phyloP scores from a whole-genome alignment of 2,329 filamentous ascomycete species.

The Coniochaeta ligniaria region DNA sequence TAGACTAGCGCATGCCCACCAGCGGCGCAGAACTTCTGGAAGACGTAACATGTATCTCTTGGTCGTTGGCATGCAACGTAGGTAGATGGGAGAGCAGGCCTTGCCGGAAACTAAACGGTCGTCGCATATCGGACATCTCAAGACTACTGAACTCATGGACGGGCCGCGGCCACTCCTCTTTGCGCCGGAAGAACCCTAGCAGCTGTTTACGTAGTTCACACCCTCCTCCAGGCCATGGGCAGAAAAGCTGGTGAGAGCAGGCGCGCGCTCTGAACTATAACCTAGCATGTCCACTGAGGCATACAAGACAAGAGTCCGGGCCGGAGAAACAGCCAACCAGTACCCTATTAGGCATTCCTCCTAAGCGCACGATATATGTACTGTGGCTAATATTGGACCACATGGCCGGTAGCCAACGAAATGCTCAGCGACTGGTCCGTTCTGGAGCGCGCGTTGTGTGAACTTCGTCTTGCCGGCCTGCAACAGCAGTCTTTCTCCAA shows the following conservation, averaged over 20 bases:
- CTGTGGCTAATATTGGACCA: background rate
- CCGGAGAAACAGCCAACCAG: background rate
- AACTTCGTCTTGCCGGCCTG: background rate
- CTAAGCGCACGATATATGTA: background rate
- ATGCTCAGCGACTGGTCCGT: background rate
- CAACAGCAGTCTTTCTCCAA: background rate
- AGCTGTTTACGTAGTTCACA: background rate
- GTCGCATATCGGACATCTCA: background rate
- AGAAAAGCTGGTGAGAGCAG: background rate
- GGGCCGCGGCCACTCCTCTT: background rate
- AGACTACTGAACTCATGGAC: background rate
- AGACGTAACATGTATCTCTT: background rate
- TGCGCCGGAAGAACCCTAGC: background rate
- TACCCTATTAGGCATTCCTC: background rate
- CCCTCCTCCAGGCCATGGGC: background rate
- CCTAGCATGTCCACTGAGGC: background rate
- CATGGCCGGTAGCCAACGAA: background rate
- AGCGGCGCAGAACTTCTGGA: background rate
- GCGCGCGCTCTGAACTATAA: background rate
- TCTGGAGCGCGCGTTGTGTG: background rate
- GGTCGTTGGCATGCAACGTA: background rate
- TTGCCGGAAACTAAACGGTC: background rate
- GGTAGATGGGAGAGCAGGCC: background rate
- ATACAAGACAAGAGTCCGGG: background rate
- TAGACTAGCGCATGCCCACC: background rate